Conservation (phyloP, 1,284 basidiomycete genomes). For the Omphalotus olearius region DNA sequence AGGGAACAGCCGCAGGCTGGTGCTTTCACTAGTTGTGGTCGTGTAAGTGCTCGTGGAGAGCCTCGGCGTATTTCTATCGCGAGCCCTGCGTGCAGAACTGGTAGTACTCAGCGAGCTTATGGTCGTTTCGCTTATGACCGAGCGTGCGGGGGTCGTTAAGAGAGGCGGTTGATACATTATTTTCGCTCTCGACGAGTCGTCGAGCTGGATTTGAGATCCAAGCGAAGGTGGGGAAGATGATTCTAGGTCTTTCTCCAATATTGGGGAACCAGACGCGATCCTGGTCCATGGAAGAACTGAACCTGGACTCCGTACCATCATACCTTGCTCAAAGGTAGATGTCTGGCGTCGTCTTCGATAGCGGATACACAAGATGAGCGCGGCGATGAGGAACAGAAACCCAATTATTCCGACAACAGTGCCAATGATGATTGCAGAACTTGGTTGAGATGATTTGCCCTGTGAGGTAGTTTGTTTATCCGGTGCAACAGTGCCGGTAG, state of each 20-base stretch:
- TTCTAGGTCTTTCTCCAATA: background rate
- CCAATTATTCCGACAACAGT: background rate
- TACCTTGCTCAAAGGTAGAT: background rate
- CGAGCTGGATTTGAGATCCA: background rate
- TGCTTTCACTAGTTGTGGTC: background rate
- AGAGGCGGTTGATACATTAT: too few species aligned
- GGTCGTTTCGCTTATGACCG: background rate
- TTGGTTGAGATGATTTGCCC: background rate
- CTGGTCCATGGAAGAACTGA: background rate
- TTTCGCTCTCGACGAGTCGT: too few species aligned
- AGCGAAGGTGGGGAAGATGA: background rate
- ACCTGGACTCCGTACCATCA: conserved; percentile 1
- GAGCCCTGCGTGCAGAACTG: background rate
- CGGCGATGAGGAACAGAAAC: conserved; percentile 1
- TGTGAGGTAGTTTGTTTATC: background rate
- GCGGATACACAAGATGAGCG: conserved; percentile 3
- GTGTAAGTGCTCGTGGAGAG: conserved; percentile 1
- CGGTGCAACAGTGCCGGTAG: background rate
- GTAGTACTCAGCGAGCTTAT: conserved; percentile 3
- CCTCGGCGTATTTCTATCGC: conserved; percentile 1
- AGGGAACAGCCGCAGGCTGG: background rate
- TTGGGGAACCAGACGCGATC: background rate
- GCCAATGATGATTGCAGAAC: conserved; percentile 3
- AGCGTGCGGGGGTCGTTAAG: background rate
- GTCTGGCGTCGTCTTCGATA: conserved; percentile 7